Percentiles rank a stretch among this genome's conserved stretches.
Conservation (phyloP, 2,329 filamentous ascomycete genomes). For the Penicillium sp. region DNA sequence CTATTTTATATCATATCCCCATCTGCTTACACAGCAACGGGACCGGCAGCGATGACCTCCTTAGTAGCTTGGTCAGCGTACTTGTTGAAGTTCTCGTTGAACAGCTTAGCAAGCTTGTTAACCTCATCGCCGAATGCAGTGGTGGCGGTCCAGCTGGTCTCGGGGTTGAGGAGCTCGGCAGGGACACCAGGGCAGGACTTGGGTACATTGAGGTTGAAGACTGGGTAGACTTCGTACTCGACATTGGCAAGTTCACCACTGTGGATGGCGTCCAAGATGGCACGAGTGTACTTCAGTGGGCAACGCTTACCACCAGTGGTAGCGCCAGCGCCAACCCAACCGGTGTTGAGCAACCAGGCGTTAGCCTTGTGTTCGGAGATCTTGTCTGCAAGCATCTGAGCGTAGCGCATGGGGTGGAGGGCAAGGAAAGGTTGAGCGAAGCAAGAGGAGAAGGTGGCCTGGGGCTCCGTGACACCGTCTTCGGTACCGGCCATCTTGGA, state of each 20-base stretch:
- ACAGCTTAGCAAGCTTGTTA: conserved; percentile 81
- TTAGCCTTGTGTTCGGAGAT: conserved; percentile 92
- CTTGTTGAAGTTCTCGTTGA: conserved; percentile 97
- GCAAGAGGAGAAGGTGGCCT: conserved; percentile 98
- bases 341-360: conserved; percentile 97
- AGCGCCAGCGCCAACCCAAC: conserved; percentile 90
- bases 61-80: conserved; percentile 79
- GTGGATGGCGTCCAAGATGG: conserved; percentile 98
- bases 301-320: conserved; percentile 92
- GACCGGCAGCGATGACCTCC: conserved; percentile 63
- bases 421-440: conserved; percentile 99
- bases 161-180: conserved; percentile 87
- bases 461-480: conserved; percentile 92
- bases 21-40: conserved; percentile 23
- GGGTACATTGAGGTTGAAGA: conserved; percentile 96
- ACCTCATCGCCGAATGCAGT: conserved; percentile 82
- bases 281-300: conserved; percentile 97
- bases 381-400: conserved; percentile 97
- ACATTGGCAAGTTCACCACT: conserved; percentile 88
- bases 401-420: conserved; percentile 98
- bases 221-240: conserved; percentile 91
- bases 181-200: conserved; percentile 87
- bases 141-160: conserved; percentile 83
- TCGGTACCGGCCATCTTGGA: conserved; percentile 99
- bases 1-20: not conserved